Base-by-base conservation (phyloP, 371 early-diverging fungal species). In the Chytridium lagenaria region DNA sequence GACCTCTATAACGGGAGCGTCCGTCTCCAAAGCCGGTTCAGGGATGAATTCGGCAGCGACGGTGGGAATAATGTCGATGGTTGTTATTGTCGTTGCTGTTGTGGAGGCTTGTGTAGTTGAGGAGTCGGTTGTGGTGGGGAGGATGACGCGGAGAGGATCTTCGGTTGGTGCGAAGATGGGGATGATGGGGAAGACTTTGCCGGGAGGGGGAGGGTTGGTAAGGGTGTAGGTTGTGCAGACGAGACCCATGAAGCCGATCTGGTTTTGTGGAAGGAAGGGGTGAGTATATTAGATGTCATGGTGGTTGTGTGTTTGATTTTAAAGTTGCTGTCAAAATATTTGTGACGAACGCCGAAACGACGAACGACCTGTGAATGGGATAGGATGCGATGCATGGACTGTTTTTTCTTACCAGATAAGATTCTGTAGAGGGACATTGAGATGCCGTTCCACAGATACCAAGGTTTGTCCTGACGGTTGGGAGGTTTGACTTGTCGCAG, bases 191-290 rank as follows among this genome's bases (percentile, higher is more conserved):
- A 55, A 55, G 26, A 26, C 30, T 19, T 26, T 30, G 10, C 30
- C 57, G 26, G 57, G 15, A 26, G 57, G 57, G 23, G 57, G 57
- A 19, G 57, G 57, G 57, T 55, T 55, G 57, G 57, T 55, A 7
- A 55, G 57, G 26, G 16, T 55, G 57, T 26, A 55, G 26, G 57
- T 55, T 10, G 10, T 55, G 57, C 57, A 55, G 26, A 55, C 30
- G 57, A 55, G 57, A 30, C 30, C 30, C 26, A 55, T 30, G 30
- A 55, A 55, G 16, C 26, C 22, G 44, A 44, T 44, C 44, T 44
- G n/a, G n/a, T 44, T 19, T 12, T 7, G 44, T 44, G 12, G 19
- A 44, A 19, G 44, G 19, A 44, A 44, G 7, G 44, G 19, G 19
- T 19, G 44, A 44, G 44, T n/a, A n/a, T n/a, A n/a, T n/a, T n/a